phyloP scores from a whole-genome alignment of 208 protist genomes.

The Porcisia deanei region DNA sequence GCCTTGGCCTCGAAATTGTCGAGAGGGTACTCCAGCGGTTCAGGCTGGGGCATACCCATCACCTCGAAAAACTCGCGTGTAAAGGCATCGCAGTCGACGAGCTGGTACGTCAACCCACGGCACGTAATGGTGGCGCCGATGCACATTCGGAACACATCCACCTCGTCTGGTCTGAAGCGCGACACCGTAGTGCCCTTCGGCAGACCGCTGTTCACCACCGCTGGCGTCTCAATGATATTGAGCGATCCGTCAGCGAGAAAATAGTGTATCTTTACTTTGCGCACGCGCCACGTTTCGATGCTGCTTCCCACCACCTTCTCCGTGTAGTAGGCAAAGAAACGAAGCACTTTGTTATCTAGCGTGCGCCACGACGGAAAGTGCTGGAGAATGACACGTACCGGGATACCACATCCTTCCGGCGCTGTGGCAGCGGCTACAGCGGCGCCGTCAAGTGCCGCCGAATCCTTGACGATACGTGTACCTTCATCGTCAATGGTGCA shows the following conservation, averaged over 20 bases:
- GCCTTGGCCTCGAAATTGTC: constrained; percentile 79
- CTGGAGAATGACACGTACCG: constrained; percentile 63
- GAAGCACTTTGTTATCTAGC: constrained; percentile 94
- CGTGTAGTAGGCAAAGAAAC: constrained; percentile 96
- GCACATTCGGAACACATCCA: constrained; percentile 77
- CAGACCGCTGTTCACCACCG: constrained; percentile 93
- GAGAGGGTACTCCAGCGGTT: constrained; percentile 69
- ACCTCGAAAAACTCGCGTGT: constrained; percentile 92
- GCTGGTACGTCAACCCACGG: constrained; percentile 87
- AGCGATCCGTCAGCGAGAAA: constrained; percentile 95
- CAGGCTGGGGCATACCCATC: constrained; percentile 75
- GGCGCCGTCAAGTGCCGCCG: not conserved
- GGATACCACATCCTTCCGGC: constrained; percentile 59
- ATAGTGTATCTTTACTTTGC: constrained; percentile 93
- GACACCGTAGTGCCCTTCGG: constrained; percentile 89
- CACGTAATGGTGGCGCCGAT: constrained; percentile 83
- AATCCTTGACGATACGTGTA: constrained; percentile 43
- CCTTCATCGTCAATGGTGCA: constrained; percentile 61
- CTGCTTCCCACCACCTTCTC: constrained; percentile 93
- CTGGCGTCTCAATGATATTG: constrained; percentile 90
- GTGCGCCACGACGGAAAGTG: constrained; percentile 88
- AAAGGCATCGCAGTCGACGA: constrained; percentile 95
- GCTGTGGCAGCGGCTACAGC: not conserved
- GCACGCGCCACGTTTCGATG: constrained; percentile 87
- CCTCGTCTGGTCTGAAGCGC: constrained; percentile 73